Base-by-base conservation (phyloP, 768 basidiomycete genomes). In the Pulveroboletus sp. region DNA sequence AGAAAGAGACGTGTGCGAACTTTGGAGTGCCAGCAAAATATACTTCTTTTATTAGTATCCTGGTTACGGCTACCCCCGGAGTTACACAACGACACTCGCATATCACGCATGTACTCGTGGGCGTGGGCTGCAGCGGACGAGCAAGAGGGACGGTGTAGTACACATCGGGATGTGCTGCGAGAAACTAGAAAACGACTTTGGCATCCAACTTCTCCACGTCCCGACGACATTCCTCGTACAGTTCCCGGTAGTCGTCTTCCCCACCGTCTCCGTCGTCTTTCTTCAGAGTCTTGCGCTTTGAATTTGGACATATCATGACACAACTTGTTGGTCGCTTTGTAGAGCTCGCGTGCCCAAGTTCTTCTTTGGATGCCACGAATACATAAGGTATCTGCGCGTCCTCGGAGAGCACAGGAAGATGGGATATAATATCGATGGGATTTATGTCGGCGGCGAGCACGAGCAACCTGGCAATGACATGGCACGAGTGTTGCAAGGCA, bases 251-350 rank as follows among this genome's bases (percentile, higher is more conserved):
- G 62, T 96, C 94, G 49, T 87, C 85, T 53, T 91, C 89, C 60
- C 79, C 80, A 21, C 76, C 81, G 36, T 79, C 84, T 38, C 82
- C 83, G 5, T 68, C 71, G 14, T 73, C 77, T 58, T 86, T 84
- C 61, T 74, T 71, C 60, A 82, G 84, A 41, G 69, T 66, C 64
- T 83, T 87, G 67, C 81, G 82, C 66, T 90, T 89, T 65, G 82
- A 76, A 63, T 85, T 76, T 1, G 90, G 89, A 67, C 89, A 93
- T 46, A 98, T 77, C 83, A 99, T 89, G 5, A 99, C 94, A 69
- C 94, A 97, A 58, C 93, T 95, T 43, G 96, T 99, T 31, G 96
- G 95, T 59, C 96, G 85, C 73, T 99, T 99, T 39, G 96, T 99
- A 44, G 91, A 88, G 64, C 93, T 93, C 15, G 94, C 91, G 58